Percentiles rank a stretch among this genome's conserved stretches.
Evolutionary conservation across 345 rosid species (phyloP).

Genomic region (Arabidopsis thaliana): TAIR10.1 NC_003071.7:11369501-11370000

Average conservation of each 20-base stretch:
- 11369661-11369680: background rate
- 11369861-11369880: slow-evolving; percentile 88
- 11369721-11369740: slow-evolving; percentile 56
- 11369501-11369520: background rate
- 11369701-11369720: slow-evolving; percentile 11
- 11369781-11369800: slow-evolving; percentile 80
- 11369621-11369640: background rate
- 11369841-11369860: slow-evolving; percentile 81
- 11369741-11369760: slow-evolving; percentile 74
- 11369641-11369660: no score
- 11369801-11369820: slow-evolving; percentile 75
- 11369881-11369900: slow-evolving; percentile 66
- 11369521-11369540: background rate
- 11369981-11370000: slow-evolving; percentile 69
- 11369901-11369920: slow-evolving; percentile 15
- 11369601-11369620: background rate
- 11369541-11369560: background rate
- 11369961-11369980: slow-evolving; percentile 66
- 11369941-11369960: slow-evolving; percentile 34
- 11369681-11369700: background rate
- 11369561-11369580: background rate
- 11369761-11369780: slow-evolving; percentile 77
- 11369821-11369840: slow-evolving; percentile 74
- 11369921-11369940: slow-evolving; percentile 24
- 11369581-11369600: background rate